Base-by-base conservation (phyloP, 2,329 filamentous ascomycete genomes). In the Aspergillus texensis region DNA sequence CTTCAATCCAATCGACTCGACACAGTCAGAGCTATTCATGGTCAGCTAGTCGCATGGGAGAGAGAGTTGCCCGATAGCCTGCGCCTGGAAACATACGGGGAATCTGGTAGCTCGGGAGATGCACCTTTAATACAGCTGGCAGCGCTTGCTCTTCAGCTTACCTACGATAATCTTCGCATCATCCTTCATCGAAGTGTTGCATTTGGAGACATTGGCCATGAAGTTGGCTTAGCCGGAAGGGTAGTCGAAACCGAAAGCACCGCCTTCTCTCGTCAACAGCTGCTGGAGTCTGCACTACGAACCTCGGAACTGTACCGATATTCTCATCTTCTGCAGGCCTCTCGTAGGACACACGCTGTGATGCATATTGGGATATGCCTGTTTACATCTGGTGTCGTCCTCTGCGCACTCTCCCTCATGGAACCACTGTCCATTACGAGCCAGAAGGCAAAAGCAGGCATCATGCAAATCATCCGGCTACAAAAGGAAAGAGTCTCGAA, bases 341-440 rank as follows among this genome's bases (percentile, higher is more conserved):
- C 61, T 55, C 57, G 64, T 19, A 65, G 52, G 52, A 65, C 64
- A 39, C 65, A 67, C 41, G 65, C 65, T 26, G 62, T 60, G 12
- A 65, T 65, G 60, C 60, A 65, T 52, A 50, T 67, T 43, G 65
- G 65, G 4, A 67, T 67, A n/a, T 65, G 62, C 55, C 63, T 67
- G n/a, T 67, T 67, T 32, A 67, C 65, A 46, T 63, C 62, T 14
- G 62, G 65, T 55, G 61, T 67, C 6, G 63, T 67, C 19, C 65
- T 67, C 1, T 67, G 65, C 30, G 63, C 62, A 21, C 48, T 65
- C 36, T 45, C 57, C 30, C 57, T 65, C 36, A 56, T 61, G n/a
- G 43, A 65, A 32, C 65, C 65, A 34, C 28, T 65, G 12, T 65
- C 62, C 16, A 26, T 16, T 14, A 30, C 41, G 8, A 64, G 62